A percentile compares a stretch with the other conserved stretches of the same genome.
Conservation (phyloP, 257 asterid genomes). For the Petrea volubilis region DNA sequence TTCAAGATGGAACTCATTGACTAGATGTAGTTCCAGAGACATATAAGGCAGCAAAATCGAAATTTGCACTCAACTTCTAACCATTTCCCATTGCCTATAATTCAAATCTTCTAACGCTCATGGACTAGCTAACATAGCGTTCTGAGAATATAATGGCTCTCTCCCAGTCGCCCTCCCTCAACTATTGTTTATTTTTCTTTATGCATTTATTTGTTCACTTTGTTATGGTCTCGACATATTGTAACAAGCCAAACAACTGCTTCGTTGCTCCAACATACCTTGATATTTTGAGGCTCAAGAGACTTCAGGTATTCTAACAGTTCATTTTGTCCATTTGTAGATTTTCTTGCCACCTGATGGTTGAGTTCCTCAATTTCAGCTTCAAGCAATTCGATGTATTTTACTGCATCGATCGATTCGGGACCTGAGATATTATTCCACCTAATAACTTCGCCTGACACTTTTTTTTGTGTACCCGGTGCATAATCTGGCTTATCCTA, state of each 20-base stretch:
- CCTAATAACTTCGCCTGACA: conserved; percentile 92
- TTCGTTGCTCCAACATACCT: conserved; percentile 51
- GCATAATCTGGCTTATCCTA: conserved; percentile 91
- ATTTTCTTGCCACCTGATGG: conserved; percentile 77
- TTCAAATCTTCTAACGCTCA: conserved; percentile 3
- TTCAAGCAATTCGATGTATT: conserved; percentile 95
- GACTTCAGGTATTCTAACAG: conserved; percentile 86
- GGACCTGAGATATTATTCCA: conserved; percentile 93
- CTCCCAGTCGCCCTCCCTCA: not conserved
- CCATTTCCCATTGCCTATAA: not conserved
- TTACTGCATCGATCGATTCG: conserved; percentile 86
- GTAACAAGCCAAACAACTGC: conserved; percentile 17
- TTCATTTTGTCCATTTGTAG: conserved; percentile 72
- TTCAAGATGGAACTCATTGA: not conserved
- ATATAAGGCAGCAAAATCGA: conserved; percentile 6
- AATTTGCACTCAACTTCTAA: not conserved
- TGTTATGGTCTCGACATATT: conserved; percentile 1
- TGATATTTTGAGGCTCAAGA: conserved; percentile 95
- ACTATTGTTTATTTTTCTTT: not conserved
- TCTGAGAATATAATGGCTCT: not conserved
- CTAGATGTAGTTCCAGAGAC: conserved; percentile 2
- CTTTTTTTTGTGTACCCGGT: conserved; percentile 93
- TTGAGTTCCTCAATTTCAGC: conserved; percentile 95
- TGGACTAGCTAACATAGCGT: conserved; percentile 17
- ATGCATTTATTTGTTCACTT: not conserved